Evolutionary conservation across 192 early-diverging fungal genomes (phyloP).

Genomic region (Kappamyces sp.): DNA sequence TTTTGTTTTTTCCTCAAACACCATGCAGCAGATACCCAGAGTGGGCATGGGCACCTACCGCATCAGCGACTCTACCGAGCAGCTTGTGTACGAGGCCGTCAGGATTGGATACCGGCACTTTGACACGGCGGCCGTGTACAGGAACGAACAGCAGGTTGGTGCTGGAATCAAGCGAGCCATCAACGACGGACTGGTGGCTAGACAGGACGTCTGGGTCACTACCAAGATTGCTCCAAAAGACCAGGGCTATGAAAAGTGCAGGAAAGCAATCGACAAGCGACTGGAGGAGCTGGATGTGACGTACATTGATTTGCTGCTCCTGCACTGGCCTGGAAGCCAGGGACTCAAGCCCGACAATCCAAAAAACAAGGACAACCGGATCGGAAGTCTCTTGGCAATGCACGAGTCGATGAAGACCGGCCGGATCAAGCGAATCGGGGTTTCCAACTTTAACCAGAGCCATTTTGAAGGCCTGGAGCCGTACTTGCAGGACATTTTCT

Average conservation of each 20-base stretch:
- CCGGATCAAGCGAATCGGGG: slow-evolving; percentile 73
- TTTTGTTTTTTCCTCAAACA: no score
- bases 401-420: slow-evolving; percentile 66
- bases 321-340: slow-evolving; percentile 79
- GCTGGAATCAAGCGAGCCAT: slow-evolving; percentile 29
- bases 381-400: slow-evolving; percentile 69
- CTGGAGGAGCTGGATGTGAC: slow-evolving; percentile 60
- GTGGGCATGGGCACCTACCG: slow-evolving; percentile 9
- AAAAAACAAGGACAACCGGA: slow-evolving; percentile 40
- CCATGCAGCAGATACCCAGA: neutral
- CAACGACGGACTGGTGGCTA: slow-evolving; percentile 36
- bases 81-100: slow-evolving; percentile 53
- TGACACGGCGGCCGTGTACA: slow-evolving; percentile 46
- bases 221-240: slow-evolving; percentile 61
- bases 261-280: slow-evolving; percentile 51
- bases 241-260: slow-evolving; percentile 58
- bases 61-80: neutral
- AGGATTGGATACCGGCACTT: slow-evolving; percentile 55
- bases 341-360: slow-evolving; percentile 24
- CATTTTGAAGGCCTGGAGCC: neutral
- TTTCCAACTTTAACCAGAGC: slow-evolving; percentile 64
- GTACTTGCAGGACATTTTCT: neutral
- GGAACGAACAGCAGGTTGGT: slow-evolving; percentile 78
- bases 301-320: slow-evolving; percentile 76
- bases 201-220: slow-evolving; percentile 74